These are phyloP conservation scores for Aureobasidium sp. DNA, from an alignment of 2,329 filamentous ascomycete species.

Conservation along the genomic window DNA sequence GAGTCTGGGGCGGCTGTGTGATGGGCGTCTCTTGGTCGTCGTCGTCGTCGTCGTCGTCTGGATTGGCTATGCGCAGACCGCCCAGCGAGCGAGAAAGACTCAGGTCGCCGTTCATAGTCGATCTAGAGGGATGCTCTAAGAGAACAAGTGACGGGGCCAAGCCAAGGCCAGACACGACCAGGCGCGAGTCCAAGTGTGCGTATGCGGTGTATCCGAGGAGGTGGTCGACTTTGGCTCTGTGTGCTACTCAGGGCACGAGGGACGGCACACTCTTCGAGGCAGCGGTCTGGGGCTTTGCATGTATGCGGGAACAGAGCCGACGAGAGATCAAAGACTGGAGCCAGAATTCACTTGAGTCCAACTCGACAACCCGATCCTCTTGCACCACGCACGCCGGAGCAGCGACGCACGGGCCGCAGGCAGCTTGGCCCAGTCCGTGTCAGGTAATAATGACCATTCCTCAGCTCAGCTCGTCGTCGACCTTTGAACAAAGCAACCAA, in stretches of 20 bases:
- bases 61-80: slow-evolving; percentile 93
- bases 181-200: slow-evolving; percentile 9
- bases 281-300: slow-evolving; percentile 1
- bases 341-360: neutral
- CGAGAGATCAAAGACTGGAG: neutral
- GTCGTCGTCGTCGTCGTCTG: slow-evolving; percentile 59
- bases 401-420: neutral
- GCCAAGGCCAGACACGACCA: slow-evolving; percentile 18
- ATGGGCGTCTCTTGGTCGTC: slow-evolving; percentile 13
- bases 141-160: slow-evolving; percentile 18
- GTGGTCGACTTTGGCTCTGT: neutral
- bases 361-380: slow-evolving; percentile 5
- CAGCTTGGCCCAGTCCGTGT: neutral
- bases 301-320: neutral
- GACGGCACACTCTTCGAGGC: neutral
- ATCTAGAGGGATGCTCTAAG: neutral
- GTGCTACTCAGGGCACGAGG: slow-evolving; percentile 7
- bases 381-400: neutral
- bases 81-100: slow-evolving; percentile 89
- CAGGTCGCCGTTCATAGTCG: slow-evolving; percentile 80
- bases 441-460: neutral
- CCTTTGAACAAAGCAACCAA: too few species aligned
- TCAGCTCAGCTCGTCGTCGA: too few species aligned
- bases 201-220: slow-evolving; percentile 13
- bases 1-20: slow-evolving; percentile 26